Base-by-base conservation (phyloP, 2,329 filamentous ascomycete species). In the Sporothrix schenckii region DNA sequence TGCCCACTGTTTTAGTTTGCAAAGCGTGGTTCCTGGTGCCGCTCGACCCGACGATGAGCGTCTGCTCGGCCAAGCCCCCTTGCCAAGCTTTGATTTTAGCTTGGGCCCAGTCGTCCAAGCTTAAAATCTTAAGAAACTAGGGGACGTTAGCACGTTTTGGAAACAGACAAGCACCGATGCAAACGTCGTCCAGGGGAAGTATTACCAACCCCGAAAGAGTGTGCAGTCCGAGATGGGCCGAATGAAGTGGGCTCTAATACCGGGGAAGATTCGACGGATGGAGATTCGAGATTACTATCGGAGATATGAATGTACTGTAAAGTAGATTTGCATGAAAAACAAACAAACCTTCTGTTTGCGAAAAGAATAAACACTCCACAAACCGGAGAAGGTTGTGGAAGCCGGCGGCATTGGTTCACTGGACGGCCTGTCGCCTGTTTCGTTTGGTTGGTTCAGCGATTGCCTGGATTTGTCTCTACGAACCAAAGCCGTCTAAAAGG, bases 31-130 rank as follows among this genome's bases (percentile, higher is more conserved):
- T 63, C 19, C 39, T 63, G 58, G 58, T 39, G 39, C 58, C 39
- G 39, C 27, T 11, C 13, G n/a, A 58, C 54, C 14, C 53, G 13
- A 19, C 27, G 53, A 60, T 34, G 58, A 21, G 58, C 47, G 44
- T 39, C 39, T 63, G 39, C 21, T 27, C 39, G 13, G 58, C 65
- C 65, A 67, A 67, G 65, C 65, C 65, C 65, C 65, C 47, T 67
- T 67, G 65, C 65, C 65, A 67, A 67, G 65, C 41, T 21, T 66
- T 67, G 47, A 54, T 44, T 44, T 66, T 66, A 49, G 63, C 41
- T 49, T 65, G 41, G 44, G 54, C 21, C 47, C 44, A 34, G 44
- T 3, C 30, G 21, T 65, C 50, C 24, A 65, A 65, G 61, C 61
- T 65, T 65, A 65, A 50, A 50, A 50, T 50, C 9, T 49, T 50